Percentiles rank a stretch among this genome's conserved stretches.
phyloP scores from a whole-genome alignment of 176 grass and related monocot genomes.

The Avena atlantica region DNA sequence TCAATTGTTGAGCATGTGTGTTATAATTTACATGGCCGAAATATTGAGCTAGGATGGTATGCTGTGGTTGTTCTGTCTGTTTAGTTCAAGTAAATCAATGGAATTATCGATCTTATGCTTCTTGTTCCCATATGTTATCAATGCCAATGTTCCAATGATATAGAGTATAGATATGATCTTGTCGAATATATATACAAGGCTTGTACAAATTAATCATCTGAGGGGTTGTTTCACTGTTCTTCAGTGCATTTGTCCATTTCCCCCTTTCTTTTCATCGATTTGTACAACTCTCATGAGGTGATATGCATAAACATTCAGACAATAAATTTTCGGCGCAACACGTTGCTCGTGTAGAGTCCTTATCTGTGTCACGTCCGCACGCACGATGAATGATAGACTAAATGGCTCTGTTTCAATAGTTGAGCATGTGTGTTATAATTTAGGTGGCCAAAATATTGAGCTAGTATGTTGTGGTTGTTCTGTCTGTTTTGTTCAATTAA shows the following conservation, averaged over 20 bases:
- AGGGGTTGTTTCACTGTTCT: background rate
- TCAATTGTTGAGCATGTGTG: background rate
- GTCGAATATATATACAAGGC: too few relatives aligned
- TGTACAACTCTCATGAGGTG: background rate
- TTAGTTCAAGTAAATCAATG: background rate
- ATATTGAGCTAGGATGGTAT: background rate
- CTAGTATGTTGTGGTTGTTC: background rate
- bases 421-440: background rate
- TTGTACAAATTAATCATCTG: too few relatives aligned
- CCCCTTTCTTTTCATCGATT: background rate
- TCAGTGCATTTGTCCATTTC: background rate
- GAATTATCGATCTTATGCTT: background rate
- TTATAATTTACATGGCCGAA: background rate
- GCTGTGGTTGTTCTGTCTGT: background rate
- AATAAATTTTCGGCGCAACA: too few relatives aligned
- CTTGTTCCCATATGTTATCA: background rate
- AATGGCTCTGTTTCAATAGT: background rate
- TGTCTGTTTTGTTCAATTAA: background rate
- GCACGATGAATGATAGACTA: too few relatives aligned
- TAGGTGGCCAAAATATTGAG: slow-evolving; percentile 4
- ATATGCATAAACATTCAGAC: background rate
- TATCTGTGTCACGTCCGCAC: too few relatives aligned
- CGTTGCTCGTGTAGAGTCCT: too few relatives aligned
- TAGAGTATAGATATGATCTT: too few relatives aligned
- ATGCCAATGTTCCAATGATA: too few relatives aligned